phyloP scores from a whole-genome alignment of 768 basidiomycete genomes.

The Pleurotus pulmonarius region DNA sequence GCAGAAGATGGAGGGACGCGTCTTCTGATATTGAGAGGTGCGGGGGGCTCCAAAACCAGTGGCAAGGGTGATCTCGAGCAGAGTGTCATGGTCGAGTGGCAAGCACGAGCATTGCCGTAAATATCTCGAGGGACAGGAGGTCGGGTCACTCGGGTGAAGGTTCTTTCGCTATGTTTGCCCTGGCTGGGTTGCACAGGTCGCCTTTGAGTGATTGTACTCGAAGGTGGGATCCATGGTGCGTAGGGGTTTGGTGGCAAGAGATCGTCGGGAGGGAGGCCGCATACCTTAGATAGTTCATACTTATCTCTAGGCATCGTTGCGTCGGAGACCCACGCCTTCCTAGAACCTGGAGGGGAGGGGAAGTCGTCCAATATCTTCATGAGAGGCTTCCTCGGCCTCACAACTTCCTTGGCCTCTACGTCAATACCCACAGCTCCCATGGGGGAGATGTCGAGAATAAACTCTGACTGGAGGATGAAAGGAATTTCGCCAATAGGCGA shows the following conservation, averaged over 20 bases:
- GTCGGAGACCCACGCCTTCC: not conserved
- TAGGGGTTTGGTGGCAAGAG: slow-evolving; percentile 2
- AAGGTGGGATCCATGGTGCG: not conserved
- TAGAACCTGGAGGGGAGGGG: not conserved
- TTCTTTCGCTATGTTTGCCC: not conserved
- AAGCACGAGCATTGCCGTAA: not conserved
- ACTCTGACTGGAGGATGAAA: not conserved
- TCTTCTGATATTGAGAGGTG: not conserved
- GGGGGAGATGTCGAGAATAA: slow-evolving; percentile 1
- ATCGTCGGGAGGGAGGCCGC: not conserved
- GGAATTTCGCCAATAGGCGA: not conserved
- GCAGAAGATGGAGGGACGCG: not conserved
- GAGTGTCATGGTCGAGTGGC: slow-evolving; percentile 2
- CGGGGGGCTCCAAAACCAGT: not conserved
- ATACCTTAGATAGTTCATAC: not conserved
- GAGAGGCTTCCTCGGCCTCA: not conserved
- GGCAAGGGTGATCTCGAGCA: not conserved
- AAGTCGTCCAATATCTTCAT: not conserved
- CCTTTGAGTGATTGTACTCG: not conserved
- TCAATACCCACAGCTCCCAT: not conserved
- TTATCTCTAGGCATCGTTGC: not conserved
- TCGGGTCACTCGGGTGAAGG: too few species aligned
- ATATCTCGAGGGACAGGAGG: not conserved
- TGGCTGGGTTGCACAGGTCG: not conserved
- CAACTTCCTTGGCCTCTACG: not conserved